phyloP scores from a whole-genome alignment of 1,284 basidiomycete species.

The Ceratobasidium sp. region DNA sequence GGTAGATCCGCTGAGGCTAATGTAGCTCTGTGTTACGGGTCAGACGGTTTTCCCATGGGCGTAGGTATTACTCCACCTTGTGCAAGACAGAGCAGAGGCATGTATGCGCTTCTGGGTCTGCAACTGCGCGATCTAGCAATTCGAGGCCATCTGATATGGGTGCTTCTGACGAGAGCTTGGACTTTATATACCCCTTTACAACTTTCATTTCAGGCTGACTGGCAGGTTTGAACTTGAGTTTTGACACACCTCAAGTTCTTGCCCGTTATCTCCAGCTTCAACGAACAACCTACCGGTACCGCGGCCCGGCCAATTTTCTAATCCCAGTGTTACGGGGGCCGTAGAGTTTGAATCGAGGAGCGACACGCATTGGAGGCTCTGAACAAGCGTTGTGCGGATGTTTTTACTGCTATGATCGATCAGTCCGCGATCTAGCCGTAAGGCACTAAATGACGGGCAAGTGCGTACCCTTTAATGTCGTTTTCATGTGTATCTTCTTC shows the following conservation, averaged over 20 bases:
- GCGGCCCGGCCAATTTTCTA: slow-evolving; percentile 37
- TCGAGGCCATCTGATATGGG: slow-evolving; percentile 62
- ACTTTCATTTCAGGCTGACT: not conserved
- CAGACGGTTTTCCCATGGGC: not conserved
- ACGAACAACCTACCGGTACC: slow-evolving; percentile 31
- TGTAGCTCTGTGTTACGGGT: slow-evolving; percentile 17
- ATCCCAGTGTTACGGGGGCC: slow-evolving; percentile 1
- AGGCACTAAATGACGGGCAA: slow-evolving; percentile 1
- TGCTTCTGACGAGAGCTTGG: slow-evolving; percentile 66
- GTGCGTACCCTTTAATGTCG: slow-evolving; percentile 31
- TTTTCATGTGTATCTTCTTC: slow-evolving; percentile 37
- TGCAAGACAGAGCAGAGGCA: slow-evolving; percentile 66
- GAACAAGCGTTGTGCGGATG: slow-evolving; percentile 33
- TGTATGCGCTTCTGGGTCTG: slow-evolving; percentile 69
- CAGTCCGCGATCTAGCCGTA: not conserved
- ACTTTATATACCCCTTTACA: slow-evolving; percentile 67
- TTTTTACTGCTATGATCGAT: slow-evolving; percentile 26
- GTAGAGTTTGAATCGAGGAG: slow-evolving; percentile 39
- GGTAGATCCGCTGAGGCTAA: slow-evolving; percentile 12
- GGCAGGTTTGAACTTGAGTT: not conserved
- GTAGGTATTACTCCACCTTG: slow-evolving; percentile 60
- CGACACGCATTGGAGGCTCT: slow-evolving; percentile 42
- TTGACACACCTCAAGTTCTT: slow-evolving; percentile 31
- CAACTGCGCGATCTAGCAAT: slow-evolving; percentile 68
- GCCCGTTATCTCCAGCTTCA: slow-evolving; percentile 40